phyloP scores from a whole-genome alignment of 768 basidiomycete genomes.

The Naganishia kalamii region DNA sequence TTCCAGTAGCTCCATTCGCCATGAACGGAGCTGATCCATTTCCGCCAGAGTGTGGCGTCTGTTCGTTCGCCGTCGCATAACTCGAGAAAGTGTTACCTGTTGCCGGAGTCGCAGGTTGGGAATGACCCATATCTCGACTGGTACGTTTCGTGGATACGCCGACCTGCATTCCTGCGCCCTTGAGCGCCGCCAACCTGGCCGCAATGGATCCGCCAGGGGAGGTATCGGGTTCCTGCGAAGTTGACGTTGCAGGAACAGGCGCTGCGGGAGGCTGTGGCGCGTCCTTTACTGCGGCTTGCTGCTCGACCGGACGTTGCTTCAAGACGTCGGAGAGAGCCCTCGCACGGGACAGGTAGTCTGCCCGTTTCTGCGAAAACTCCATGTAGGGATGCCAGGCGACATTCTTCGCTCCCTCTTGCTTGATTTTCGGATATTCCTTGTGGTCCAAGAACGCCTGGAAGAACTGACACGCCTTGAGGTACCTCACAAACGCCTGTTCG shows the following conservation, averaged over 20 bases:
- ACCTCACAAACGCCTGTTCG: conserved; percentile 25
- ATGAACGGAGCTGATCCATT: neutral
- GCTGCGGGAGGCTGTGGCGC: conserved; percentile 13
- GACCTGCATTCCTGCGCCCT: conserved; percentile 64
- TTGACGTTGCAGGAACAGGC: conserved; percentile 23
- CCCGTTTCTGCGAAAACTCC: conserved; percentile 61
- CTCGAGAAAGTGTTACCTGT: neutral
- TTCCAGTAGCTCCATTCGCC: neutral
- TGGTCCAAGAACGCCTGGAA: conserved; percentile 21
- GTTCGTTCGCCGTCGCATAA: neutral
- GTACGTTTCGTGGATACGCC: conserved; percentile 56
- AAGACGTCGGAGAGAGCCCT: conserved; percentile 52
- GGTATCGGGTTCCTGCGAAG: conserved; percentile 47
- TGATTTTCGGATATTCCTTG: conserved; percentile 16
- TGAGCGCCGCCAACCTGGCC: conserved; percentile 69
- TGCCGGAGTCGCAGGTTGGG: neutral
- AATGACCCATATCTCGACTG: conserved; percentile 51
- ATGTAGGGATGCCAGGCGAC: conserved; percentile 59
- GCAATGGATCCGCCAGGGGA: conserved; percentile 66
- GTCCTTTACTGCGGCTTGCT: neutral
- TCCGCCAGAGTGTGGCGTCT: no score
- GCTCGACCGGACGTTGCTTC: conserved; percentile 49
- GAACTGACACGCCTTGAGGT: conserved; percentile 23
- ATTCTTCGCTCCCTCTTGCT: conserved; percentile 42
- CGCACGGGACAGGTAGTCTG: conserved; percentile 48